Evolutionary conservation across 306 rosid genomes (phyloP), one percentile per base, ranked within the genome.

Genomic region (Bauhinia variegata): DNA sequence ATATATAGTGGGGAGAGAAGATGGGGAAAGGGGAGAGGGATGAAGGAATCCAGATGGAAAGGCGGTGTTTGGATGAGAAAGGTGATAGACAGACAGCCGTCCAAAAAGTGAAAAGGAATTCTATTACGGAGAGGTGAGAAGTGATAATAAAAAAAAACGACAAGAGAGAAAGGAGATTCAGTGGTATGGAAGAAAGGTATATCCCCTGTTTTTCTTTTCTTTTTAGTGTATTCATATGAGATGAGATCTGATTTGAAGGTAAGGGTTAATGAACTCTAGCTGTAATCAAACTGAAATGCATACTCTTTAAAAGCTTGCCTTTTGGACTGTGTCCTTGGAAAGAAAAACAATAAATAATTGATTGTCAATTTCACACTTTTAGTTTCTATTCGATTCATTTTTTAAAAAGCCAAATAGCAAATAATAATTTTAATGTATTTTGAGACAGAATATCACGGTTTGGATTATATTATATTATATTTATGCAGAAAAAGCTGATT

Each of bases 31-130:
- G 73, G 37, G 82, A 55, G 5, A 47, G 33, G 75, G 81, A 67
- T 60, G 70, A 81, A 83, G 96, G 88, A 85, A 91, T 88, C 84
- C 47, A 74, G 61, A 11, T 84, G 85, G 80, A 73, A 84, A 23
- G 28, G 28, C 28, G 1, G 28, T 23, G 28, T 23, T 70, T 78
- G 65, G 80, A 54, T 78, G 86, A 54, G 42, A 72, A 59, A 71
- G 52, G 71, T n/a, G 66, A 74, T 6, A 11, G 81, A 83, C 65
- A 83, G 64, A 63, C 36, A 63, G 80, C 93, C 89, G 91, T 74
- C 97, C 91, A 84, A 79, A 91, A 91, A 84, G 97, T 78, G 70
- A 32, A 57, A 64, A 63, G 48, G 43, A 62, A 63, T 39, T 32
- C 42, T 77, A 68, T 50, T 71, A 63, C 49, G 62, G 42, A 58